These are phyloP conservation scores for Phytophthora brassicae DNA, from an alignment of 352 stramenopile species.

Conservation along the genomic window DNA sequence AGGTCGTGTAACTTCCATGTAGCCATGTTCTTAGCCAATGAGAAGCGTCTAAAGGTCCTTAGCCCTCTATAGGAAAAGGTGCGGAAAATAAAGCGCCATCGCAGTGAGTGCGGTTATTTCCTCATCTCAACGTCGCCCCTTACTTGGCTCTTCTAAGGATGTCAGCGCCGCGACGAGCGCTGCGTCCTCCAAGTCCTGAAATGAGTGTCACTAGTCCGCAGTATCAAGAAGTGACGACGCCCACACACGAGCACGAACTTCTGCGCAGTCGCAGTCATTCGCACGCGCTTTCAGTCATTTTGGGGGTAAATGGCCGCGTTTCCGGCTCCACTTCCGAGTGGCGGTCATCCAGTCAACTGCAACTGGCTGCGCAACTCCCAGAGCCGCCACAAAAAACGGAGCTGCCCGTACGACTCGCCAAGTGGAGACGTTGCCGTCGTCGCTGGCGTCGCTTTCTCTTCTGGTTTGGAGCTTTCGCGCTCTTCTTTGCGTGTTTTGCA, in stretches of 20 bases:
- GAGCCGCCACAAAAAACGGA: slow-evolving; percentile 37
- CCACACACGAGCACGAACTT: slow-evolving; percentile 23
- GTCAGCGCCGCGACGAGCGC: slow-evolving; percentile 23
- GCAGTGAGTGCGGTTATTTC: too few relatives aligned
- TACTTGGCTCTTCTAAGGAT: slow-evolving; percentile 22
- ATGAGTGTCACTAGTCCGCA: slow-evolving; percentile 23
- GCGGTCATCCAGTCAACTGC: slow-evolving; percentile 29
- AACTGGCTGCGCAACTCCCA: slow-evolving; percentile 4
- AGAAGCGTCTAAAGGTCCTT: too few relatives aligned
- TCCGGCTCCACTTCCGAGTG: slow-evolving; percentile 10
- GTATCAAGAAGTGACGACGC: slow-evolving; percentile 43
- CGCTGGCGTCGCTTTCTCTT: slow-evolving; percentile 29
- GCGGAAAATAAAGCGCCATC: too few relatives aligned
- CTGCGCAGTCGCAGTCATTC: slow-evolving; percentile 38
- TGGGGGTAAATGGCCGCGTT: slow-evolving; percentile 26
- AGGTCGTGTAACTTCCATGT: too few relatives aligned
- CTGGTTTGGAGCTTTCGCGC: slow-evolving; percentile 28
- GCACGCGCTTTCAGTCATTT: slow-evolving; percentile 46
- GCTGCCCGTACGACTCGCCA: slow-evolving; percentile 29
- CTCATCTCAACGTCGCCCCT: slow-evolving; percentile 2
- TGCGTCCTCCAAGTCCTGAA: slow-evolving; percentile 20
- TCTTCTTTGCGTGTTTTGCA: slow-evolving; percentile 47
- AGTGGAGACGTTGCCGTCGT: slow-evolving; percentile 29
- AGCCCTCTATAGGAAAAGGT: too few relatives aligned
- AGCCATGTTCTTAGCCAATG: too few relatives aligned